phyloP scores from a whole-genome alignment of 164 flowering plant genomes.

The Sextonia rubra region DNA sequence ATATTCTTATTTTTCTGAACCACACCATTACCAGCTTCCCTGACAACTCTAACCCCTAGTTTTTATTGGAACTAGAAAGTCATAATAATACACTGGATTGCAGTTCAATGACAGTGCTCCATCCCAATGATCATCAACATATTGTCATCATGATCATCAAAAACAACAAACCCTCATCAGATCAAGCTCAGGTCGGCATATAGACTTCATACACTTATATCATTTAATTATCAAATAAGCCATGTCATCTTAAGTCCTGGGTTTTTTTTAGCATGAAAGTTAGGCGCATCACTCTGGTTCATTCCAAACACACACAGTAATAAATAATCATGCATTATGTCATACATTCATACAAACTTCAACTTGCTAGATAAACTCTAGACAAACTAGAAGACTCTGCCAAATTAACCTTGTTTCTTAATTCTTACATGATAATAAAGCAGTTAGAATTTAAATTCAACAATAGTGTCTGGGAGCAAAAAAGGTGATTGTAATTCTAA shows the following conservation, averaged over 20 bases:
- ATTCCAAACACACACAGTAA: not conserved
- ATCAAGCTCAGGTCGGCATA: no score
- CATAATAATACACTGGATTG: not conserved
- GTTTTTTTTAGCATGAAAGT: no score
- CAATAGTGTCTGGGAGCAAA: not conserved
- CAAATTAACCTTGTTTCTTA: not conserved
- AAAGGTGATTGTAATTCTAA: not conserved
- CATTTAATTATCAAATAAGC: no score
- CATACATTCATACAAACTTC: not conserved
- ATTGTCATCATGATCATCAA: no score
- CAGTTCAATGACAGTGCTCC: not conserved
- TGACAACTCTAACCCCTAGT: not conserved
- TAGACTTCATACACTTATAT: no score
- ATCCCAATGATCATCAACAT: not conserved
- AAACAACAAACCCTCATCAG: no score
- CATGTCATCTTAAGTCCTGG: no score
- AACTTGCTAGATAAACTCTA: not conserved
- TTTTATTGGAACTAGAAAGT: not conserved
- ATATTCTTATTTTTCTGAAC: not conserved
- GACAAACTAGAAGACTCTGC: not conserved
- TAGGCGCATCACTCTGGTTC: not conserved
- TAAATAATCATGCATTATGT: not conserved
- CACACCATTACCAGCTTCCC: not conserved
- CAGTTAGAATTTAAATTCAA: not conserved
- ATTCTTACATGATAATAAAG: not conserved